A percentile compares a stretch with the other conserved stretches of the same genome.
phyloP scores from a whole-genome alignment of 139 green algal genomes.

The Chlamydomonas sphaeroides region DNA sequence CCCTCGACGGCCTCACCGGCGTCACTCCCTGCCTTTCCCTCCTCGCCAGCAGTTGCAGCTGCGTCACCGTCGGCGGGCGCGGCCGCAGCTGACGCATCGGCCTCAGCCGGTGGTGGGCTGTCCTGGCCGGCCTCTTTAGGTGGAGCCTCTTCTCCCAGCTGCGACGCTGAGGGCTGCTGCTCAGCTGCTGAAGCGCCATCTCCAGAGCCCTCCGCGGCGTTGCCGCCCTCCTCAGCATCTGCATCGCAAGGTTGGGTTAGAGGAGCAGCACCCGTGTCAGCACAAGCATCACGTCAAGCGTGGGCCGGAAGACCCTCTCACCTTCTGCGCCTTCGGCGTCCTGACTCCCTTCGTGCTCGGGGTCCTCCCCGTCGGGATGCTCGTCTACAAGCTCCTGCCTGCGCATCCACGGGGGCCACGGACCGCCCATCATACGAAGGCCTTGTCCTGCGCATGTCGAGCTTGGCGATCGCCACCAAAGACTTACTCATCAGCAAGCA shows the following conservation, averaged over 20 bases:
- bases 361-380: background rate
- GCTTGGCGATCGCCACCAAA: no score
- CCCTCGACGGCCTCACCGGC: background rate
- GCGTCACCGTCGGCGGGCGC: background rate
- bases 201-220: background rate
- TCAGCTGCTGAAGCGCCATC: no score
- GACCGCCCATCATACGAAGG: no score
- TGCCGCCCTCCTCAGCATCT: background rate
- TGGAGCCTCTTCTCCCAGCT: background rate
- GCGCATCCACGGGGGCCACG: no score
- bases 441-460: no score
- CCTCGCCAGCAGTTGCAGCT: background rate
- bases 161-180: no score
- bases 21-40: background rate
- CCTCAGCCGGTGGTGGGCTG: background rate
- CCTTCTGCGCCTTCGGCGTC: background rate
- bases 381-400: no score
- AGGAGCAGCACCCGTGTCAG: no score
- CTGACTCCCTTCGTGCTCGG: background rate
- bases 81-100: background rate
- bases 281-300: no score
- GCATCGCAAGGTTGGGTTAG: no score
- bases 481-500: conserved; percentile 35
- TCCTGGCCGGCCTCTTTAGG: background rate
- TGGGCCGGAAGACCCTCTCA: no score